Conservation (phyloP, 495 filamentous ascomycete genomes). For the Penicillium dipodomyicola region DNA sequence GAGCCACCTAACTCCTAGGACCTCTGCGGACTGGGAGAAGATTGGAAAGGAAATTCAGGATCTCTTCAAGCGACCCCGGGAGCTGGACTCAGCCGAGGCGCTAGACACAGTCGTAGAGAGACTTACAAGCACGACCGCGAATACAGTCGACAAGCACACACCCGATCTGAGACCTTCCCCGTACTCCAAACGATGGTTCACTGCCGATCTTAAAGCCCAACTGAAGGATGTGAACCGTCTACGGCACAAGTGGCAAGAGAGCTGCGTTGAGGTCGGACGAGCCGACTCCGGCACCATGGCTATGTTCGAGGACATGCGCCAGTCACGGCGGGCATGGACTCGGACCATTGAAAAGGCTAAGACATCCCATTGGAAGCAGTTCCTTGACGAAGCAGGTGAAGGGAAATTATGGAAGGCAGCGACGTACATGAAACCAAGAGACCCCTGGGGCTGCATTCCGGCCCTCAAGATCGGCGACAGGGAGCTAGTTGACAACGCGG, state of each 20-base stretch:
- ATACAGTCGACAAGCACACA: background rate
- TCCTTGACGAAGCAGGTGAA: no score
- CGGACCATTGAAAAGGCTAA: no score
- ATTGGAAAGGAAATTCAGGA: conserved; percentile 15
- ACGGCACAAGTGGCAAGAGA: background rate
- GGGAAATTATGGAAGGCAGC: no score
- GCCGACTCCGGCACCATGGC: background rate
- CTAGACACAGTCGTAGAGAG: background rate
- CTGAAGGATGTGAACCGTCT: background rate
- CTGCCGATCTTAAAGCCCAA: background rate
- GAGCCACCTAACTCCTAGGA: no score
- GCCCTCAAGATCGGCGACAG: background rate
- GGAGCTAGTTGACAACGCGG: background rate
- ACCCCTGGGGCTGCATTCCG: no score
- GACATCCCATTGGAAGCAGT: no score
- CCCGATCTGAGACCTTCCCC: background rate
- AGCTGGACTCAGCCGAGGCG: background rate
- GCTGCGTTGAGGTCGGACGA: background rate
- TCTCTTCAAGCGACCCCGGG: background rate
- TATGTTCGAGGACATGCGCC: background rate
- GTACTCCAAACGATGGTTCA: conserved; percentile 9
- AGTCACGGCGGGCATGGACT: background rate
- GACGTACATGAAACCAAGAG: no score
- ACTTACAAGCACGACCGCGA: background rate
- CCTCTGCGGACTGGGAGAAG: conserved; percentile 23